These are phyloP conservation scores for Quercus glauca DNA, from an alignment of 306 rosid genomes.

Conservation along the genomic window DNA sequence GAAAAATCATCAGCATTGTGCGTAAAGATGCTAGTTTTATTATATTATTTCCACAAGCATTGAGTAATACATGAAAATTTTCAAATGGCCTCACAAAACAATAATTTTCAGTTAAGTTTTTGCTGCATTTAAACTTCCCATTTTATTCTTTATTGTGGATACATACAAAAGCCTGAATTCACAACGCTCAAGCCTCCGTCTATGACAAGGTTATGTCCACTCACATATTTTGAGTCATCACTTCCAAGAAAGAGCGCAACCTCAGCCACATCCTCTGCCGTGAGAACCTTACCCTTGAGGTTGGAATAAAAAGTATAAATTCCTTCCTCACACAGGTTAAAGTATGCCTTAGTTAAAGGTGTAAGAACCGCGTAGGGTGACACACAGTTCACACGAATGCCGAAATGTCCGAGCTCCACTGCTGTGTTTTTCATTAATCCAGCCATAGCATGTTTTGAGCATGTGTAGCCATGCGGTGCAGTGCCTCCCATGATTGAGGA, in stretches of 20 bases:
- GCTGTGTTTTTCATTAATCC: slow-evolving; percentile 34
- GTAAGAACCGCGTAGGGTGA: slow-evolving; percentile 37
- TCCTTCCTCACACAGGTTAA: slow-evolving; percentile 21
- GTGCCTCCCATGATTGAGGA: slow-evolving; percentile 26
- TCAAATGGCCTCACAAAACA: too few relatives aligned
- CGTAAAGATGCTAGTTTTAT: too few relatives aligned
- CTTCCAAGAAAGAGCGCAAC: slow-evolving; percentile 49
- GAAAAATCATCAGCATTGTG: too few relatives aligned
- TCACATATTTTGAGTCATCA: slow-evolving; percentile 23
- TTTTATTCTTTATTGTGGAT: not conserved
- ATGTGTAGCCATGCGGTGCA: slow-evolving; percentile 31
- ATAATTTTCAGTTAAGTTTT: too few relatives aligned
- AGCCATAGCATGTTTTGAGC: slow-evolving; percentile 41
- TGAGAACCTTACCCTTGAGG: slow-evolving; percentile 26
- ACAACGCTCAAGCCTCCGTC: slow-evolving; percentile 43
- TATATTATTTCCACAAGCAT: too few relatives aligned
- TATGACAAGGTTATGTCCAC: slow-evolving; percentile 35
- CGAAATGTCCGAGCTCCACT: slow-evolving; percentile 11
- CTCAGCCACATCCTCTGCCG: slow-evolving; percentile 40
- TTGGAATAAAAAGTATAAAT: slow-evolving; percentile 7
- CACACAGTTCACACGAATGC: slow-evolving; percentile 53
- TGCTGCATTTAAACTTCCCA: too few relatives aligned
- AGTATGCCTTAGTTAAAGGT: slow-evolving; percentile 20
- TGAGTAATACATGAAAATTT: too few relatives aligned
- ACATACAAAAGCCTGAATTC: slow-evolving; percentile 13